Evolutionary conservation across 768 basidiomycete genomes (phyloP), one percentile per base, ranked within the genome.

Genomic region (Tulasnella sp.): DNA sequence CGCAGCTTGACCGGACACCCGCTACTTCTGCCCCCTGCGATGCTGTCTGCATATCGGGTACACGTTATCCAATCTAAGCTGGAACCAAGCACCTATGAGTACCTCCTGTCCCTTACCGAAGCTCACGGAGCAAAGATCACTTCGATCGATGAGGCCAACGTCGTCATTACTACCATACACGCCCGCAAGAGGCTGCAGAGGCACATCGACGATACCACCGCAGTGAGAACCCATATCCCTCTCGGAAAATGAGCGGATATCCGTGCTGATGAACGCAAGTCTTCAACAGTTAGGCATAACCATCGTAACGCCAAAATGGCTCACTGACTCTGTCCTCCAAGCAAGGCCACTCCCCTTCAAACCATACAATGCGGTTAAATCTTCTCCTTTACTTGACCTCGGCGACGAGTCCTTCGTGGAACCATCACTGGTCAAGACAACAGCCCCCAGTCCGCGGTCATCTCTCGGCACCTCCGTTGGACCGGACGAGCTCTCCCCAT

Each of bases 301-400:
- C 0, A 76, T 88, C 22, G 85, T 90, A 10, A 82, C 77, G 1
- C 84, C 85, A 0, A 72, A 79, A 30, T 90, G 87, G 87, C 74
- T 90, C 17, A 73, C 69, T 30, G 77, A 84, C 59, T 85, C 83
- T 2, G 70, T 80, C 17, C 65, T 69, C 24, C 69, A 73, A 44
- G 73, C 75, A 0, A 70, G 65, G 15, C 65, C 73, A 0, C 70
- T 81, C 2, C 77, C 82, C 0, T 86, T 72, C 60, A 76, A 72
- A 0, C 69, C 73, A 38, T 88, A 83, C 66, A 74, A 78, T 41
- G 84, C 83, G 1, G 57, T 88, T 10, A 63, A 68, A 43, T 25
- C 31, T 27, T 27, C 11, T 54, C 17, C 24, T 38, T 34, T 2
- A 10, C 42, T 54, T 29, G 41, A 43, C 21, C n/a, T 25, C 30